These are phyloP conservation scores for Solidago caesia DNA, from an alignment of 129 eudicot species.

Conservation along the genomic window DNA sequence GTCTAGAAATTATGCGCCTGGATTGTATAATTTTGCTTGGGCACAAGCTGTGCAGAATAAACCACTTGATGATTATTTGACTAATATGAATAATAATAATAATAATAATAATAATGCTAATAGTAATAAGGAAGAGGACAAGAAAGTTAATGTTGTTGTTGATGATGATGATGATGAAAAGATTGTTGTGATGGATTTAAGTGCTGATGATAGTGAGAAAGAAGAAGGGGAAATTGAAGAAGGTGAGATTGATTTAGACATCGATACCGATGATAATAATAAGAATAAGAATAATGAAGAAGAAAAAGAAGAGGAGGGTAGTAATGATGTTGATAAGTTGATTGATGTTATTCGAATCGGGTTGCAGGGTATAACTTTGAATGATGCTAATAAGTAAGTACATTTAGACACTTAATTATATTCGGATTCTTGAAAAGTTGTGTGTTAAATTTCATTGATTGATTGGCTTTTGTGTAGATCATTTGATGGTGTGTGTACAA, in stretches of 20 bases:
- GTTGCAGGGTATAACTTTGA: constrained; percentile 46
- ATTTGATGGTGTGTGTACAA: constrained; percentile 51
- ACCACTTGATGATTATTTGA: constrained; percentile 69
- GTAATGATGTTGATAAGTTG: constrained; percentile 35
- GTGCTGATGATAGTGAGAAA: constrained; percentile 41
- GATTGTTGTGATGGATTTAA: constrained; percentile 43
- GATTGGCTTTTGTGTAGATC: constrained; percentile 49
- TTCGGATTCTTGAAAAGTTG: neutral
- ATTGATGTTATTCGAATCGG: constrained; percentile 46
- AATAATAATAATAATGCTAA: constrained; percentile 16
- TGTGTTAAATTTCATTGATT: neutral
- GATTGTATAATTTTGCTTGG: constrained; percentile 91
- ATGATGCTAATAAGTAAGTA: constrained; percentile 70
- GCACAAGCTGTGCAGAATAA: constrained; percentile 97
- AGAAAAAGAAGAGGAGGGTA: constrained; percentile 37
- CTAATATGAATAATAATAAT: constrained; percentile 41
- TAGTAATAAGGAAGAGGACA: neutral
- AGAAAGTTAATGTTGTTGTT: neutral
- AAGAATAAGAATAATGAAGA: constrained; percentile 28
- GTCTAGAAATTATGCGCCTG: constrained; percentile 56
- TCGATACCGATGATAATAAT: neutral
- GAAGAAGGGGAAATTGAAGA: constrained; percentile 78
- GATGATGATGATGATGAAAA: neutral
- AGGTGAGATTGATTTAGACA: constrained; percentile 68
- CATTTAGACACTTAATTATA: neutral